These are phyloP conservation scores for Coriolopsis trogii DNA, from an alignment of 1,284 basidiomycete genomes.

Conservation along the genomic window DNA sequence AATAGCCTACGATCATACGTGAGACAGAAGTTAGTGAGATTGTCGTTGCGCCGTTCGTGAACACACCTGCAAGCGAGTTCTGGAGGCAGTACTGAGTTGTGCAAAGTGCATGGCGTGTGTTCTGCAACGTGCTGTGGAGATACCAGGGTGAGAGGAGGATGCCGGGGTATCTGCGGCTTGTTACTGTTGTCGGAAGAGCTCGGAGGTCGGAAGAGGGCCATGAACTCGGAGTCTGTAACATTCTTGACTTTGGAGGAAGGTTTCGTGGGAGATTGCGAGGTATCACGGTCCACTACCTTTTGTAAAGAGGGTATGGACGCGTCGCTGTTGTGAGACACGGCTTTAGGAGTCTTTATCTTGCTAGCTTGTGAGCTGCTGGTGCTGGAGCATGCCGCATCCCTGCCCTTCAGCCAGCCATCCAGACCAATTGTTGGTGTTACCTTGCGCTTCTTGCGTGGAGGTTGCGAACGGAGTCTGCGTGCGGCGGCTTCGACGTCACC, in stretches of 20 bases:
- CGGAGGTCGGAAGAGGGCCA: constrained; percentile 59
- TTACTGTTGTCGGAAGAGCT: constrained; percentile 38
- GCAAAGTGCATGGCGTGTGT: constrained; percentile 78
- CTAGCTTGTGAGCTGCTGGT: too few relatives aligned
- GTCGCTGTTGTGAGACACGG: too few relatives aligned
- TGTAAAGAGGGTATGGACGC: too few relatives aligned
- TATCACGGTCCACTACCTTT: too few relatives aligned
- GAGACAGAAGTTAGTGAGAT: neutral
- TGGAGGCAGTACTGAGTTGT: constrained; percentile 66
- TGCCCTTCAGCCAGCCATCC: constrained; percentile 53
- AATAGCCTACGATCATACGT: neutral
- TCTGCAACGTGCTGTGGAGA: constrained; percentile 64
- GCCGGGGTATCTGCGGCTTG: constrained; percentile 34
- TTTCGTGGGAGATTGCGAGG: constrained; percentile 25
- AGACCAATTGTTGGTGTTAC: constrained; percentile 42
- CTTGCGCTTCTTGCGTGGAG: constrained; percentile 43
- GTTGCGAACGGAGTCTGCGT: constrained; percentile 28
- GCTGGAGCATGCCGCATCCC: neutral
- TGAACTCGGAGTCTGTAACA: constrained; percentile 30
- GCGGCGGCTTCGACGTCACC: constrained; percentile 69
- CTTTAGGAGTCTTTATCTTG: too few relatives aligned
- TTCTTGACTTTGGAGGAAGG: constrained; percentile 33
- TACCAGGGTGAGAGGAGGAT: constrained; percentile 56
- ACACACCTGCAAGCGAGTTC: constrained; percentile 66
- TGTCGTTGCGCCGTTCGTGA: constrained; percentile 3